Conservation (phyloP, 257 asterid species). For the Agastache rugosa region DNA sequence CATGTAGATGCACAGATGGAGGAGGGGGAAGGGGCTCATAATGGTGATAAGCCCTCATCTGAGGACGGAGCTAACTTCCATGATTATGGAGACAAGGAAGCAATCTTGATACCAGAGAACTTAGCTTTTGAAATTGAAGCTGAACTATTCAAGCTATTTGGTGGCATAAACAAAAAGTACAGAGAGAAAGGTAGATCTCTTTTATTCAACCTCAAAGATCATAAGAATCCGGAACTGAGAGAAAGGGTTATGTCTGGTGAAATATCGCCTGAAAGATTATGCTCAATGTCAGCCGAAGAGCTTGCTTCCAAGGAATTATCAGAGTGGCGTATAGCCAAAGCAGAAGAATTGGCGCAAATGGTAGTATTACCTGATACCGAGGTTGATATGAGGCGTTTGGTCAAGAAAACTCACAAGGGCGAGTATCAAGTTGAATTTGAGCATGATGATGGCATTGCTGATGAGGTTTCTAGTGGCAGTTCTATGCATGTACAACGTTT, state of each 20-base stretch:
- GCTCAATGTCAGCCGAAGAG: slow-evolving; percentile 99
- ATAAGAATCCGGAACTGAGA: slow-evolving; percentile 86
- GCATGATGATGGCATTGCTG: slow-evolving; percentile 57
- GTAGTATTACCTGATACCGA: slow-evolving; percentile 89
- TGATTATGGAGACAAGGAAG: slow-evolving; percentile 33
- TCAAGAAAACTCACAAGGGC: slow-evolving; percentile 97
- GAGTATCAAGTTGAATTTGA: slow-evolving; percentile 90
- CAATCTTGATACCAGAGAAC: slow-evolving; percentile 50
- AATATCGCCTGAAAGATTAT: slow-evolving; percentile 77
- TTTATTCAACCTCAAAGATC: slow-evolving; percentile 90
- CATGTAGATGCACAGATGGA: slow-evolving; percentile 60
- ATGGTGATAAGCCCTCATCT: slow-evolving; percentile 42
- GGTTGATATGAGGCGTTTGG: slow-evolving; percentile 76
- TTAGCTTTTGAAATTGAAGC: slow-evolving; percentile 71
- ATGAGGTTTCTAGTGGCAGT: slow-evolving; percentile 71
- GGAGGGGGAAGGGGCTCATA: slow-evolving; percentile 53
- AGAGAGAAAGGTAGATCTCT: slow-evolving; percentile 97
- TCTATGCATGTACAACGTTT: slow-evolving; percentile 43
- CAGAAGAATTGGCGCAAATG: slow-evolving; percentile 91
- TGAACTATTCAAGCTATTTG: slow-evolving; percentile 76
- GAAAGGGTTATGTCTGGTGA: slow-evolving; percentile 91
- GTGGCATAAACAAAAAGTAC: slow-evolving; percentile 92
- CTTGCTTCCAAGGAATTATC: slow-evolving; percentile 99
- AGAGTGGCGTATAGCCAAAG: slow-evolving; percentile 94
- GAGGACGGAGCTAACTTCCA: slow-evolving; percentile 40